Evolutionary conservation across 768 basidiomycete genomes (phyloP).

Genomic region (Epithele typhae): DNA sequence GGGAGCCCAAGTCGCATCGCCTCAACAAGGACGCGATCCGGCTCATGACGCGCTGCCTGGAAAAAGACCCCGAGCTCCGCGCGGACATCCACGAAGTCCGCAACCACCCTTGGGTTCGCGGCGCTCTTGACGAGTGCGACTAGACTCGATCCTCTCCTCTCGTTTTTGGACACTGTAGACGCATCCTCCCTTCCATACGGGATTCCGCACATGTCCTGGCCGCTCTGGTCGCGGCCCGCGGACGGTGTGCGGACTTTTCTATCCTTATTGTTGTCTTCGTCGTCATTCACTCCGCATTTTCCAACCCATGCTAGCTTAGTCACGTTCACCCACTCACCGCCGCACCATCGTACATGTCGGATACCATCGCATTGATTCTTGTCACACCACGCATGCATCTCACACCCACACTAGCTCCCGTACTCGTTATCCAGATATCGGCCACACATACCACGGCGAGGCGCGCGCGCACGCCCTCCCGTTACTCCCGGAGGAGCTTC

Average conservation of each 20-base stretch:
- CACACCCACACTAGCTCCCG: no score
- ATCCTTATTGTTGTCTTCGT: not conserved
- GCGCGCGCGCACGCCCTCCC: no score
- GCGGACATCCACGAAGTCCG: constrained; percentile 81
- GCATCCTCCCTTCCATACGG: no score
- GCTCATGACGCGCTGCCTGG: constrained; percentile 74
- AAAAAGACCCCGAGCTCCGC: constrained; percentile 75
- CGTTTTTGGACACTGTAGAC: no score
- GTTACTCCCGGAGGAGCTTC: no score
- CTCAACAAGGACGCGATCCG: constrained; percentile 42
- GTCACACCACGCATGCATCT: not conserved
- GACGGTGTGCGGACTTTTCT: not conserved
- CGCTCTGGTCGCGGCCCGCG: no score
- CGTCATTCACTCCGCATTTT: not conserved
- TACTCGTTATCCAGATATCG: no score
- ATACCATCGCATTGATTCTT: not conserved
- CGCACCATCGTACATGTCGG: no score
- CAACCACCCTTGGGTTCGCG: constrained; percentile 75
- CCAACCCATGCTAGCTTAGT: no score
- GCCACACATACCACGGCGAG: no score
- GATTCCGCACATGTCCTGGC: no score
- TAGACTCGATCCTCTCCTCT: constrained; percentile 5
- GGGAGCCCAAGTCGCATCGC: constrained; percentile 15
- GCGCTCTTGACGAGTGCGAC: constrained; percentile 25
- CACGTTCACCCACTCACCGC: no score